These are phyloP conservation scores for Rachicladosporium sp. DNA, from an alignment of 2,329 filamentous ascomycete genomes.

Conservation along the genomic window DNA sequence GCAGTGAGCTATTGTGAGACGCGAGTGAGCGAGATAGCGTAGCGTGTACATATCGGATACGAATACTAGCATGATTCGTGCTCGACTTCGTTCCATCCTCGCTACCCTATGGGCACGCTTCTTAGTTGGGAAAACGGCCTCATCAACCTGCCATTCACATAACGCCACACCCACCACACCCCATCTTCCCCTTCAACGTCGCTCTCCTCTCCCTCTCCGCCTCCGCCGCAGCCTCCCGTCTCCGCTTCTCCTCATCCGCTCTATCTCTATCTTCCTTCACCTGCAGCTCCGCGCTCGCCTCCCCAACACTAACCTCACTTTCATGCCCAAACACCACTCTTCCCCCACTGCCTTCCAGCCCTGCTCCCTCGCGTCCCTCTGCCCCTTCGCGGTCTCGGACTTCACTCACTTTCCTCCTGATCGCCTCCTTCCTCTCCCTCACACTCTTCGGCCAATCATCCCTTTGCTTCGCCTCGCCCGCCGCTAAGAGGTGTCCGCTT, in stretches of 20 bases:
- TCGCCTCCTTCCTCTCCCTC: constrained; percentile 25
- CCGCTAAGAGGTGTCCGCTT: constrained; percentile 19
- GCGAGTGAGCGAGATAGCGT: too few relatives aligned
- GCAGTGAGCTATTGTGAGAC: too few relatives aligned
- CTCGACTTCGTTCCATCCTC: too few relatives aligned
- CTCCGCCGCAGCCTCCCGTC: neutral
- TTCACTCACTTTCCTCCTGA: constrained; percentile 7
- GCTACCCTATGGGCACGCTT: too few relatives aligned
- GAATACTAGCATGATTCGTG: too few relatives aligned
- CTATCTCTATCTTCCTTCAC: neutral
- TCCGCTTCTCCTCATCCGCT: neutral
- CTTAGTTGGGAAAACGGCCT: too few relatives aligned
- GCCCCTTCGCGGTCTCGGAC: neutral
- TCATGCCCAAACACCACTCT: neutral
- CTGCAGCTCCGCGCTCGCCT: constrained; percentile 1
- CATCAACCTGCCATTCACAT: too few relatives aligned
- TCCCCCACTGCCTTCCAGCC: too few relatives aligned
- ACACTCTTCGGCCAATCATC: constrained; percentile 22
- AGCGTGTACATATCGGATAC: too few relatives aligned
- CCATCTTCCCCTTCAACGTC: too few relatives aligned
- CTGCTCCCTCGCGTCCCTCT: too few relatives aligned
- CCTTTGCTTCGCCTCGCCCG: constrained; percentile 14
- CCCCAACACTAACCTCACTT: constrained; percentile 1
- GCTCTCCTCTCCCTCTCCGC: neutral
- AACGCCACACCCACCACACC: too few relatives aligned